Evolutionary conservation across 2,329 filamentous ascomycete genomes (phyloP).

Genomic region (Aspergillus fumigatiaffinis): DNA sequence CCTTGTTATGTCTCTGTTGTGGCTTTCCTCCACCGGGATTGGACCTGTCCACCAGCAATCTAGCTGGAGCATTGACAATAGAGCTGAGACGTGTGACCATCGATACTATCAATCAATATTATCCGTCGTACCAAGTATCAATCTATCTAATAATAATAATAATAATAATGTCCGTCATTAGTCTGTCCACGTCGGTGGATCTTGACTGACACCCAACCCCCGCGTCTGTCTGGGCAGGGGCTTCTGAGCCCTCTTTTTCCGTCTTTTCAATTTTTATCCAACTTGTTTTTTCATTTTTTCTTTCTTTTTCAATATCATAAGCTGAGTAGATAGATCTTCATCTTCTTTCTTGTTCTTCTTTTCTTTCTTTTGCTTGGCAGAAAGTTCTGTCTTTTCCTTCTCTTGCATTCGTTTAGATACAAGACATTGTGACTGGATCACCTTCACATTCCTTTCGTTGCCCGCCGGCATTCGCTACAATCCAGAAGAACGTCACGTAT

Average conservation of each 20-base stretch:
- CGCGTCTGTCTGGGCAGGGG: neutral
- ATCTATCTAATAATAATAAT: no score
- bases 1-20: no score
- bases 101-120: neutral
- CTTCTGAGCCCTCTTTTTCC: neutral
- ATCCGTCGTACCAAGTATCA: neutral
- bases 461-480: constrained; percentile 12
- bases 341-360: neutral
- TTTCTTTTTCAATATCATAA: neutral
- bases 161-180: neutral
- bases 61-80: neutral
- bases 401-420: constrained; percentile 1
- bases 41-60: neutral
- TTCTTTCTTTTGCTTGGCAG: neutral
- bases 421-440: constrained; percentile 21
- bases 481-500: neutral
- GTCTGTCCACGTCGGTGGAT: neutral
- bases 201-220: neutral
- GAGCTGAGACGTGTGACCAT: neutral
- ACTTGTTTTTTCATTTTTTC: neutral
- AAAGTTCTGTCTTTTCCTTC: constrained; percentile 13
- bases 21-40: neutral
- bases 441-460: constrained; percentile 29
- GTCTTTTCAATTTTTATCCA: neutral
- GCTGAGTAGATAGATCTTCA: neutral